Evolutionary conservation across 192 early-diverging fungal species (phyloP).

Genomic region (Cladochytrium replicatum): DNA sequence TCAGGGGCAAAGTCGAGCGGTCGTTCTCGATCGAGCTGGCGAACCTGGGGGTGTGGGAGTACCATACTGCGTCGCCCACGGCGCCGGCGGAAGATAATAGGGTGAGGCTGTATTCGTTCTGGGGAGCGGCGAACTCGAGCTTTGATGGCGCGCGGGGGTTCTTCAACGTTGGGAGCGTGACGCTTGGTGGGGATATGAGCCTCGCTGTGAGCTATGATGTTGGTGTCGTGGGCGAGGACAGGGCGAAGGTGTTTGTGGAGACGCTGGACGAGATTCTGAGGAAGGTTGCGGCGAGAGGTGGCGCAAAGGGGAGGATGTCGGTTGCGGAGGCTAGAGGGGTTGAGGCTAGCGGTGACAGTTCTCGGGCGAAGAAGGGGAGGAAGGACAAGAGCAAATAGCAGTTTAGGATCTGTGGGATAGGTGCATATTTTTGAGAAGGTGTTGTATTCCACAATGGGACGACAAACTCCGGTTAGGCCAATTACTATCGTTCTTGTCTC

Average conservation of each 20-base stretch:
- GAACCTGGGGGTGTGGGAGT: not conserved
- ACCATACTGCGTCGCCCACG: slow-evolving; percentile 7
- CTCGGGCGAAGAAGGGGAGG: too few species aligned
- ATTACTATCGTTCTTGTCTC: too few species aligned
- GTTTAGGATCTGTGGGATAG: too few species aligned
- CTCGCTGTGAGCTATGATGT: not conserved
- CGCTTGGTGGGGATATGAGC: not conserved
- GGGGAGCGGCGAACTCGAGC: not conserved
- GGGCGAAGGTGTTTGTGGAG: not conserved
- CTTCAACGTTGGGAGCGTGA: not conserved
- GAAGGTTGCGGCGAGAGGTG: not conserved
- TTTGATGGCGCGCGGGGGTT: not conserved
- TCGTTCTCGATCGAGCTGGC: not conserved
- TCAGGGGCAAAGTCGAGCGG: not conserved
- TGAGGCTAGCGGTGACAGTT: too few species aligned
- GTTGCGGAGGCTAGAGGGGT: not conserved
- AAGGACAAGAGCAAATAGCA: too few species aligned
- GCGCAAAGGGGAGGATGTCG: not conserved
- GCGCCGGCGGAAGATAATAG: slow-evolving; percentile 10
- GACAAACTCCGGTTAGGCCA: too few species aligned
- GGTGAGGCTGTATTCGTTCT: not conserved
- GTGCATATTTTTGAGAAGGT: too few species aligned
- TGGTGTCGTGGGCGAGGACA: not conserved
- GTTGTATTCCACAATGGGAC: too few species aligned
- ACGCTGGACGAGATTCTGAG: not conserved